phyloP scores from a whole-genome alignment of 2,329 filamentous ascomycete species.

The Bipolaris zeicola region DNA sequence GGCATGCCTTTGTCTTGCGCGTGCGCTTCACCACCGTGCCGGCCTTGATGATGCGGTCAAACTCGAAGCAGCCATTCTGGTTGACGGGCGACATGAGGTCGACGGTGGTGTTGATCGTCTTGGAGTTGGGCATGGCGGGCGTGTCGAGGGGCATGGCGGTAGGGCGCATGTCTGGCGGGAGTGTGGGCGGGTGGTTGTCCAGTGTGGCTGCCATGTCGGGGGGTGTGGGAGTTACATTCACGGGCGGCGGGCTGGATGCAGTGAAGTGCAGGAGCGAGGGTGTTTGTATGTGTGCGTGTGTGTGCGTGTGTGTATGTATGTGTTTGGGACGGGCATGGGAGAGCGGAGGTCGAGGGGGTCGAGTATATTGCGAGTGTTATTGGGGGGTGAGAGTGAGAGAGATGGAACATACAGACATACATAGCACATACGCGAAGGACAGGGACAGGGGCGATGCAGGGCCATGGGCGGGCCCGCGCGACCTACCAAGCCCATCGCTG shows the following conservation, averaged over 20 bases:
- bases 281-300: not conserved
- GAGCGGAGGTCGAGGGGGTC: conserved; percentile 2
- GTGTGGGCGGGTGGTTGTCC: conserved; percentile 25
- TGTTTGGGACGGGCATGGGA: not conserved
- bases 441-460: conserved; percentile 33
- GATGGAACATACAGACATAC: not conserved
- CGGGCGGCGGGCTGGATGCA: not conserved
- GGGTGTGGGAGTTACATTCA: conserved; percentile 27
- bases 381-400: conserved; percentile 9
- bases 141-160: conserved; percentile 18
- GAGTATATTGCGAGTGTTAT: conserved; percentile 7
- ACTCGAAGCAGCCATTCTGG: conserved; percentile 93
- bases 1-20: conserved; percentile 72
- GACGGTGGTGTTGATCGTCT: conserved; percentile 46
- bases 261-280: not conserved
- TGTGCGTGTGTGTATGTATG: not conserved
- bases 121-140: conserved; percentile 31
- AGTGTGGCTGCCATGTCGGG: conserved; percentile 30
- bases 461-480: conserved; percentile 1
- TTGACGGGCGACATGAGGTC: conserved; percentile 84
- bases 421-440: not conserved
- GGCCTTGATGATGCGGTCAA: conserved; percentile 89
- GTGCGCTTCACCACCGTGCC: conserved; percentile 87
- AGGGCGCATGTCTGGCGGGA: conserved; percentile 12
- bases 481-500: too few species aligned